These are phyloP conservation scores for Rutstroemia sp. DNA, from an alignment of 2,329 filamentous ascomycete genomes.

Conservation along the genomic window DNA sequence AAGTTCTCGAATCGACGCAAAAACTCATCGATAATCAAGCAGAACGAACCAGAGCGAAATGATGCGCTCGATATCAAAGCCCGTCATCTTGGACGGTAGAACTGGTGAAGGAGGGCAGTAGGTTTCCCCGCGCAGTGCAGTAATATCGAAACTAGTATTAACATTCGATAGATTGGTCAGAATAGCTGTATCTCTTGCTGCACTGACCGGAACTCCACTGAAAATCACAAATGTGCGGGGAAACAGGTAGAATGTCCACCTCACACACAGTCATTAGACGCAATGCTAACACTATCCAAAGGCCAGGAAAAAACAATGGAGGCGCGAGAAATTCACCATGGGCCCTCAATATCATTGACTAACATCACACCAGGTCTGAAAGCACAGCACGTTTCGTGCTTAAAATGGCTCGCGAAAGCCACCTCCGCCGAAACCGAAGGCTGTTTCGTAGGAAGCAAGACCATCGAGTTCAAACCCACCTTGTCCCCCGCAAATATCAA, in stretches of 20 bases:
- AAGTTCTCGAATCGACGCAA: constrained; percentile 20
- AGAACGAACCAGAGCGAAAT: background rate
- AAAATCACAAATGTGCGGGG: constrained; percentile 48
- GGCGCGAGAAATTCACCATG: constrained; percentile 10
- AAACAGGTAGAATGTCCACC: constrained; percentile 35
- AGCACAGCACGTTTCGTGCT: constrained; percentile 50
- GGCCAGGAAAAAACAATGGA: constrained; percentile 17
- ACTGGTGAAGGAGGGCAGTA: constrained; percentile 53
- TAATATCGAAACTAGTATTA: background rate
- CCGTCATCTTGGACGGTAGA: constrained; percentile 46
- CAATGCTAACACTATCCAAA: background rate
- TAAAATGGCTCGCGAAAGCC: constrained; percentile 45
- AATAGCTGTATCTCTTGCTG: constrained; percentile 47
- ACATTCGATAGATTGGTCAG: constrained; percentile 36
- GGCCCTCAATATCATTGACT: background rate
- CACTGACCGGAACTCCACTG: constrained; percentile 46
- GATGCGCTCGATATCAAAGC: constrained; percentile 16
- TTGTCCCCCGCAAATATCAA: constrained; percentile 21
- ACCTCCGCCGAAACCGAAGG: constrained; percentile 45
- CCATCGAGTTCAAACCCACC: constrained; percentile 27
- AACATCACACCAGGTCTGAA: constrained; percentile 42
- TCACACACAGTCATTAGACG: too few relatives aligned
- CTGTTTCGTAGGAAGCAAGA: constrained; percentile 41
- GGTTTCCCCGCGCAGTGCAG: background rate
- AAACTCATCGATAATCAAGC: background rate